Evolutionary conservation across 2,329 filamentous ascomycete genomes (phyloP).

Genomic region (Fusarium vanettenii): DNA sequence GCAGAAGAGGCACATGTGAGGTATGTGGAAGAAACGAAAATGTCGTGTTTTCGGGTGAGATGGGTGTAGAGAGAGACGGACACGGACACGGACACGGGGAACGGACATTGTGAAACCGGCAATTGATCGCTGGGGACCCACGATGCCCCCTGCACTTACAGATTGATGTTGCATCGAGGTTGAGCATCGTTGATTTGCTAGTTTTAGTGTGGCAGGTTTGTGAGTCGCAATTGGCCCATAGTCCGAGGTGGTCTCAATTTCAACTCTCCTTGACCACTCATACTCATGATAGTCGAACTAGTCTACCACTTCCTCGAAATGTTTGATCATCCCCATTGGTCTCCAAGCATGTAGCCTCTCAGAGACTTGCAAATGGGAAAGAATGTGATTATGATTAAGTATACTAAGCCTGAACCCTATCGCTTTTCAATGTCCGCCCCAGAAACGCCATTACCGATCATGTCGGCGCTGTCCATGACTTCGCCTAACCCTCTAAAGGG

Average conservation of each 20-base stretch:
- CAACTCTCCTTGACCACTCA: background rate
- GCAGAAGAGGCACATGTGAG: background rate
- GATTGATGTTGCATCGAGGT: background rate
- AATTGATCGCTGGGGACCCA: constrained; percentile 12
- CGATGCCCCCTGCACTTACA: background rate
- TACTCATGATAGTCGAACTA: too few relatives aligned
- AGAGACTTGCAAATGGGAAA: background rate
- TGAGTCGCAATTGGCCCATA: background rate
- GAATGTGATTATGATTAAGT: background rate
- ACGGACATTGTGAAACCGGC: constrained; percentile 21
- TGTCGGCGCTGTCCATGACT: background rate
- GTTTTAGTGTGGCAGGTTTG: background rate
- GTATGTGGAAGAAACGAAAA: background rate
- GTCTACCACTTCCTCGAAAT: too few relatives aligned
- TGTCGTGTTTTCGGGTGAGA: background rate
- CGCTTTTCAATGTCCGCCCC: background rate
- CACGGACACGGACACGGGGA: constrained; percentile 28
- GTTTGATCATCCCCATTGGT: too few relatives aligned
- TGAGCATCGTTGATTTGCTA: background rate
- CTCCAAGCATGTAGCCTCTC: background rate
- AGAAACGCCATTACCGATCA: background rate
- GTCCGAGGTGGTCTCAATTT: background rate
- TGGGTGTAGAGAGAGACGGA: constrained; percentile 7
- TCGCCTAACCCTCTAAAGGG: background rate
- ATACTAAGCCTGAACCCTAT: background rate